Evolutionary conservation across 129 eudicot genomes (phyloP).

Genomic region (Daucus carota): DH1_v3.0 NC_030383.2:49779001-49779500

Average conservation of each 20-base stretch:
- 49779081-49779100: too few relatives aligned
- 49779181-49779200: not conserved
- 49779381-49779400: slow-evolving; percentile 16
- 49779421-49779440: too few relatives aligned
- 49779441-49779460: too few relatives aligned
- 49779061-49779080: too few relatives aligned
- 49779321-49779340: slow-evolving; percentile 25
- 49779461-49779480: too few relatives aligned
- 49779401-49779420: not conserved
- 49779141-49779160: not conserved
- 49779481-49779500: too few relatives aligned
- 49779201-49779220: not conserved
- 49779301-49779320: slow-evolving; percentile 5
- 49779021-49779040: not conserved
- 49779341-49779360: slow-evolving; percentile 14
- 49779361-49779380: slow-evolving; percentile 22
- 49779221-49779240: not conserved
- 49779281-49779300: not conserved
- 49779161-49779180: not conserved
- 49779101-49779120: too few relatives aligned
- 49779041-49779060: too few relatives aligned
- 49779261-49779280: not conserved
- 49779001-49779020: not conserved
- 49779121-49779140: not conserved
- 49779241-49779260: too few relatives aligned